These are phyloP conservation scores for Cenchrus purpureus DNA, from an alignment of 176 grass and related monocot species.

Conservation along the genomic window DNA sequence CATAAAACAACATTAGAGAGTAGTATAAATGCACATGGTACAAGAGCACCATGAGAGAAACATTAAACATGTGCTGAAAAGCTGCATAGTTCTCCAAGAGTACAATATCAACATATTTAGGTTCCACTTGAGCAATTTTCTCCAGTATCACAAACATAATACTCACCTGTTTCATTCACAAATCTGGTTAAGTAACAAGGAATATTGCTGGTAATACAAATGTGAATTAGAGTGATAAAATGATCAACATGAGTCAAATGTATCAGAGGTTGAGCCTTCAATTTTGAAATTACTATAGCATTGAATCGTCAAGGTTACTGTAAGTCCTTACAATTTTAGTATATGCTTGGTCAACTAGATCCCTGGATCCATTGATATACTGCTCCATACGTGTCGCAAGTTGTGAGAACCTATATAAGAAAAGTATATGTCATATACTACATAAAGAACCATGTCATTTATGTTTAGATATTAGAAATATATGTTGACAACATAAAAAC, in stretches of 20 bases:
- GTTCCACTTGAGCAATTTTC: constrained; percentile 87
- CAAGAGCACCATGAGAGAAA: background rate
- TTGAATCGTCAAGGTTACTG: background rate
- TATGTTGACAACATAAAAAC: constrained; percentile 20
- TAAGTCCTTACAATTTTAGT: constrained; percentile 77
- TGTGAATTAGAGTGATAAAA: constrained; percentile 3
- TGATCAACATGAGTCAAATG: constrained; percentile 5
- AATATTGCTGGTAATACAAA: background rate
- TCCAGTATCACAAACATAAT: constrained; percentile 97
- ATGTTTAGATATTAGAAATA: constrained; percentile 14
- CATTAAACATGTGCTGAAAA: constrained; percentile 79
- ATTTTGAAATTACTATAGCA: background rate
- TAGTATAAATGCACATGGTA: background rate
- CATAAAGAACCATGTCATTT: background rate
- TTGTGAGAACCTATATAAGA: constrained; percentile 69
- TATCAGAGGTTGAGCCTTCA: background rate
- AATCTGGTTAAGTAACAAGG: background rate
- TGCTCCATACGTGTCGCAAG: constrained; percentile 93
- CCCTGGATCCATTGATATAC: constrained; percentile 87
- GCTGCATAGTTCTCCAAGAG: constrained; percentile 95
- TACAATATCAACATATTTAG: constrained; percentile 91
- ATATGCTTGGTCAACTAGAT: constrained; percentile 93
- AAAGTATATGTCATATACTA: constrained; percentile 23
- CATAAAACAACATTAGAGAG: background rate
- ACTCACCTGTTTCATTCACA: constrained; percentile 58